Evolutionary conservation across 2,329 filamentous ascomycete genomes (phyloP).

Genomic region (Orbilia brochopaga): DNA sequence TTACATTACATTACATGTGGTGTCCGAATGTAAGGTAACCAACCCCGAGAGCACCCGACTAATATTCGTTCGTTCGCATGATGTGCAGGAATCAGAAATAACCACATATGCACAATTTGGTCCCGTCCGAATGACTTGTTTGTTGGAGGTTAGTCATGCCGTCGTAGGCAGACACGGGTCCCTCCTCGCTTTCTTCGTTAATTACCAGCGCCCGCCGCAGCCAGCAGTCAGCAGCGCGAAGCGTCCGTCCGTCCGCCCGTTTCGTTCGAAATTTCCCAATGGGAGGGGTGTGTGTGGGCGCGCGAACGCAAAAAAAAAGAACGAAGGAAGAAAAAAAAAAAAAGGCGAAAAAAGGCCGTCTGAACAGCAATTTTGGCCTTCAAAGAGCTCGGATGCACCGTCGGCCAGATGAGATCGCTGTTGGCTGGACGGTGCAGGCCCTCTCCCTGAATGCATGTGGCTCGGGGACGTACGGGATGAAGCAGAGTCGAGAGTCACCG

Average conservation of each 20-base stretch:
- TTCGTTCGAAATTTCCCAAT: conserved; percentile 3
- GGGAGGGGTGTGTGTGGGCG: conserved; percentile 9
- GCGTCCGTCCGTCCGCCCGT: conserved; percentile 5
- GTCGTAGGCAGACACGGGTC: conserved; percentile 7
- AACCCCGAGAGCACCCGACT: not conserved
- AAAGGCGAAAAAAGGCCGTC: conserved; percentile 32
- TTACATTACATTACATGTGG: too few relatives aligned
- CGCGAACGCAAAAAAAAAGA: conserved; percentile 15
- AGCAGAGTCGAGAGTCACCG: not conserved
- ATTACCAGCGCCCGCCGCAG: not conserved
- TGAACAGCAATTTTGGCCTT: conserved; percentile 22
- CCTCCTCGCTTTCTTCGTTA: too few relatives aligned
- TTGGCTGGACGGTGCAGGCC: conserved; percentile 1
- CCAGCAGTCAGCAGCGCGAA: conserved; percentile 9
- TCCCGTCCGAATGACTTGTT: conserved; percentile 1
- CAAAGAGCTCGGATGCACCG: conserved; percentile 44
- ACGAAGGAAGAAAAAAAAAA: not conserved
- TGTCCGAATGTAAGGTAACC: too few relatives aligned
- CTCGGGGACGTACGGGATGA: not conserved
- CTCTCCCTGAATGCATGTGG: not conserved
- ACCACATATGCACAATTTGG: conserved; percentile 2
- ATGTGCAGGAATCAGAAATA: conserved; percentile 10
- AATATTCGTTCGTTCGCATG: not conserved
- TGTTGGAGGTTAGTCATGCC: conserved; percentile 6
- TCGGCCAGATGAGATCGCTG: conserved; percentile 32